These are phyloP conservation scores for Alternaria alternata DNA, from an alignment of 2,329 filamentous ascomycete genomes.

Conservation along the genomic window DNA sequence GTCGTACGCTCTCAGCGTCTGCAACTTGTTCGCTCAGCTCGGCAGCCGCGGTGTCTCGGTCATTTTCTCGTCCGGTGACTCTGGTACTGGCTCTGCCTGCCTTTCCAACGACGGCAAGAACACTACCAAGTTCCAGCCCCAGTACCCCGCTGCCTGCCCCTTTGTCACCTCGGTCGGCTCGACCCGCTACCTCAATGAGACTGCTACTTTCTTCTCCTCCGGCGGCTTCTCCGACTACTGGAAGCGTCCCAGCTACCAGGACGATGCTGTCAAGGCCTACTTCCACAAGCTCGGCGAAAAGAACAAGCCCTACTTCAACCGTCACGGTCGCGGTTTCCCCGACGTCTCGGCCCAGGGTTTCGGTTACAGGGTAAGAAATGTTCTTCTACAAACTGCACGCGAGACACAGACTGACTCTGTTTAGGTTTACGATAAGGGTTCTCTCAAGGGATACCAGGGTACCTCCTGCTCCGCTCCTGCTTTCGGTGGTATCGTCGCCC, in stretches of 20 bases:
- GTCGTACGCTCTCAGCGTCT: conserved; percentile 68
- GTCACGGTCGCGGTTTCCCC: conserved; percentile 66
- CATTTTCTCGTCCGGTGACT: conserved; percentile 69
- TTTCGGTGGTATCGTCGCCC: conserved; percentile 64
- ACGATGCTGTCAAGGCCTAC: conserved; percentile 55
- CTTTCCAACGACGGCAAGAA: conserved; percentile 65
- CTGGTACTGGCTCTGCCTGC: conserved; percentile 63
- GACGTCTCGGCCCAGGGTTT: conserved; percentile 69
- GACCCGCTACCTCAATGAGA: conserved; percentile 57
- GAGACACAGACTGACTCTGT: too few relatives aligned
- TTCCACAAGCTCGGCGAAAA: conserved; percentile 52
- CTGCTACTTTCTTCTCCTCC: conserved; percentile 58
- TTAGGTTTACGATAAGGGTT: conserved; percentile 50
- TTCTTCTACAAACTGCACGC: too few relatives aligned
- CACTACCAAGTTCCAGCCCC: conserved; percentile 64
- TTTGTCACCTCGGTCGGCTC: conserved; percentile 73
- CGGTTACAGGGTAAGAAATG: conserved; percentile 11
- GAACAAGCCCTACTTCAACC: conserved; percentile 60
- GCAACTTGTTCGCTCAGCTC: conserved; percentile 69
- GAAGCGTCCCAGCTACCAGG: conserved; percentile 59
- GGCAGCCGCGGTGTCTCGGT: conserved; percentile 71
- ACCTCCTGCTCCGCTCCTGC: conserved; percentile 65
- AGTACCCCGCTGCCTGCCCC: conserved; percentile 72
- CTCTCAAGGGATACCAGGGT: conserved; percentile 48
- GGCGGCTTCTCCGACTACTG: conserved; percentile 62